A percentile compares a stretch with the other conserved stretches of the same genome.
Conservation (phyloP, 2,329 filamentous ascomycete species). For the Botrytis fragariae region DNA sequence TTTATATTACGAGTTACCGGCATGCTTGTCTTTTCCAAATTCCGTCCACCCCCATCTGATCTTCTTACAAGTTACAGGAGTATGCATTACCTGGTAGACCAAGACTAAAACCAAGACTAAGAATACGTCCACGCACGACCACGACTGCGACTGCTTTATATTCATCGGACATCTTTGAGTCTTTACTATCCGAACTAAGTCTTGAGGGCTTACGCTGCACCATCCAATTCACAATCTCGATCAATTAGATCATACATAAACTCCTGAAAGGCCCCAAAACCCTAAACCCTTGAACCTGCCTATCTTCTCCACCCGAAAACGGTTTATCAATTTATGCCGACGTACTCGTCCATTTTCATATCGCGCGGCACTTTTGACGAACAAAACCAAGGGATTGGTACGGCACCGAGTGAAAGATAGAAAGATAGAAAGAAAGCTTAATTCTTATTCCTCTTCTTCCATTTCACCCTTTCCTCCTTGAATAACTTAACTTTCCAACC, state of each 20-base stretch:
- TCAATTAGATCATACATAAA: slow-evolving; percentile 15
- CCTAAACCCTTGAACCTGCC: slow-evolving; percentile 8
- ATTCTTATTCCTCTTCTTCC: neutral
- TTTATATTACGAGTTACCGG: neutral
- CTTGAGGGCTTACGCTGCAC: slow-evolving; percentile 1
- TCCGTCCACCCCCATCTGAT: neutral
- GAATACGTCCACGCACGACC: neutral
- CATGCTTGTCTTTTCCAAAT: slow-evolving; percentile 4
- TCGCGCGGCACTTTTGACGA: neutral
- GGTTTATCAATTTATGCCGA: slow-evolving; percentile 10
- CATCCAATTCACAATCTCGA: neutral
- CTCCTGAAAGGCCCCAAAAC: neutral
- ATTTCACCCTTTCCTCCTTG: neutral
- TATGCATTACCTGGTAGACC: neutral
- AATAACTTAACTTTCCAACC: neutral
- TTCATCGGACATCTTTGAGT: neutral
- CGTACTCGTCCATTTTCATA: neutral
- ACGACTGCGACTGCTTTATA: neutral
- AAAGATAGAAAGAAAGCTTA: slow-evolving; percentile 1
- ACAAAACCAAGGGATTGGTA: neutral
- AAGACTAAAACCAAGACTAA: neutral
- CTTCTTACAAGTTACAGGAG: neutral
- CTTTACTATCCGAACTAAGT: neutral
- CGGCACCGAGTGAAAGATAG: neutral
- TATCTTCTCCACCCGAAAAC: slow-evolving; percentile 18